Base-by-base conservation (phyloP, 495 filamentous ascomycete species). In the Usnea hakonensis region DNA sequence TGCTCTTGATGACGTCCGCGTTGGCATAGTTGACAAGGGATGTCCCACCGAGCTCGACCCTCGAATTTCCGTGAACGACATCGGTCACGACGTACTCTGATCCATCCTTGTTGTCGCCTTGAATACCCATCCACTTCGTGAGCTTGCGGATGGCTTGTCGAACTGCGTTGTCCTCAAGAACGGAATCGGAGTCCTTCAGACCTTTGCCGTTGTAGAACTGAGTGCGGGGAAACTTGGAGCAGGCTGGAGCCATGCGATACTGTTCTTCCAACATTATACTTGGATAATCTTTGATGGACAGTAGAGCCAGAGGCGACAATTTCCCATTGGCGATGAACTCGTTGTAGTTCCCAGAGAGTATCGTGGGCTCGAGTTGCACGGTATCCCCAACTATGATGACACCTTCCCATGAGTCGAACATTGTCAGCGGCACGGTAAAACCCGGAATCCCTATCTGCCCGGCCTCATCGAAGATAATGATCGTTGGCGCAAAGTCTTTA, bases 121-220 rank as follows among this genome's bases (percentile, higher is more conserved):
- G 0, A 3, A 28, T 9, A 0, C 19, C 33, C 0, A 23, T 10
- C 9, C 7, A 17, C 5, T 7, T 23, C 3, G 23, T 48, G 0
- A 26, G 3, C 10, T 13, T 28, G 21, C 44, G 44, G 1, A 48
- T 16, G 23, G 21, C 44, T 48, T 26, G 4, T 5, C 44, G 23
- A 4, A 48, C 44, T 1, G 26, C 23, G 44, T 48, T 48, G 23
- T 48, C 44, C 21, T 28, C 23, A 13, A 26, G 23, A 23, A 48
- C 44, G 1, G 2, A 1, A 14, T 48, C 21, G 21, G 44, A 48
- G 21, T 48, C 44, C 23, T 48, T 28, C 1, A 48, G 44, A 16
- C 44, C 44, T 28, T 28, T 1, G 21, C 6, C 10, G 23, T 48
- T 16, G 44, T 48, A 48, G 44, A 48, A 48, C 23, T 48, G 44